Percentiles rank a stretch among this genome's conserved stretches.
phyloP scores from a whole-genome alignment of 108 stramenopile species.

The Mayamaea pseudoterrestris region DNA sequence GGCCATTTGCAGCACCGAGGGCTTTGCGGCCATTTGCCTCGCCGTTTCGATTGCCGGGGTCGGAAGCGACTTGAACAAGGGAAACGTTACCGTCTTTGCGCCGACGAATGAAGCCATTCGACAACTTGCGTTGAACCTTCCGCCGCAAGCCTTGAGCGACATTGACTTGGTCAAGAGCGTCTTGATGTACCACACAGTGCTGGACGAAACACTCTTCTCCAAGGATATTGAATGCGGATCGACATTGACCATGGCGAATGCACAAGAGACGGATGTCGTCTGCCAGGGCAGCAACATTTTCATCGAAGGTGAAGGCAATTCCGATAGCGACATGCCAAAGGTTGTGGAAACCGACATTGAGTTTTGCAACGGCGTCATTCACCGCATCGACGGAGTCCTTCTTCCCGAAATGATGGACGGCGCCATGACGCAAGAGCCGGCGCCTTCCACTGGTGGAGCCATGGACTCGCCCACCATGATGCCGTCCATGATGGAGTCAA shows the following conservation, averaged over 20 bases:
- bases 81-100: slow-evolving; percentile 9
- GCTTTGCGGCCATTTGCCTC: slow-evolving; percentile 15
- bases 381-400: neutral
- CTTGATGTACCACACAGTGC: slow-evolving; percentile 4
- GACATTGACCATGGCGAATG: neutral
- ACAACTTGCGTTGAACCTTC: neutral
- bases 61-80: slow-evolving; percentile 2
- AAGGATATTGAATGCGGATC: neutral
- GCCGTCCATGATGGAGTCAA: too few relatives aligned
- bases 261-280: neutral
- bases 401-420: neutral
- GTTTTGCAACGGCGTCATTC: slow-evolving; percentile 1
- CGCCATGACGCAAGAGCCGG: too few relatives aligned
- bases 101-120: slow-evolving; percentile 7
- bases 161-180: slow-evolving; percentile 10
- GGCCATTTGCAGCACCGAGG: slow-evolving; percentile 1
- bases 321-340: neutral
- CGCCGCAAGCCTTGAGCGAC: neutral
- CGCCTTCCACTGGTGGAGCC: too few relatives aligned
- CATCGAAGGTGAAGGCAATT: neutral
- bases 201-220: neutral
- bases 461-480: too few relatives aligned
- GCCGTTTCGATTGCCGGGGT: neutral
- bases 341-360: neutral
- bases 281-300: neutral